A percentile compares a stretch with the other conserved stretches of the same genome.
Evolutionary conservation across 306 rosid genomes (phyloP).

Genomic region (Inga oerstediana): DNA sequence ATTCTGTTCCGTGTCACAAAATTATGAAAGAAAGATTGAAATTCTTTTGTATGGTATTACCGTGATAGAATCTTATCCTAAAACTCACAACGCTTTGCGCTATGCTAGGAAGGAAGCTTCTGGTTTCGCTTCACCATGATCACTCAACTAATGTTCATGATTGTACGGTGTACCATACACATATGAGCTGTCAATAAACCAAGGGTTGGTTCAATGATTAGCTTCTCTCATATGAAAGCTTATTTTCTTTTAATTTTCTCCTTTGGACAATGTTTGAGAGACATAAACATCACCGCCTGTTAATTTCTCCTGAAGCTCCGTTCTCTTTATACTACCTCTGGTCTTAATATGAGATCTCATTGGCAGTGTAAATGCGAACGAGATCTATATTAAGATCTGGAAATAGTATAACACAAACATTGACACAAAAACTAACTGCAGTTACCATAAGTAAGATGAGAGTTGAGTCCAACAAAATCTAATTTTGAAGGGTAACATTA

Average conservation of each 20-base stretch:
- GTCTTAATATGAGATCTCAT: no score
- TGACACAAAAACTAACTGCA: not conserved
- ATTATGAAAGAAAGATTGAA: not conserved
- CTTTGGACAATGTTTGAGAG: not conserved
- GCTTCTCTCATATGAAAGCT: not conserved
- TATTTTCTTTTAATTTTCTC: not conserved
- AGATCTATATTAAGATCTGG: no score
- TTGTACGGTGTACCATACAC: not conserved
- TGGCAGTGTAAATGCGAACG: no score
- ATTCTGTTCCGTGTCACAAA: not conserved
- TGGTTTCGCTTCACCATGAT: not conserved
- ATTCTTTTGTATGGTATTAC: not conserved
- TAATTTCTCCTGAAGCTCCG: not conserved
- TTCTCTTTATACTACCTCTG: not conserved
- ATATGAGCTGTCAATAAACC: conserved; percentile 17
- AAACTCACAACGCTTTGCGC: not conserved
- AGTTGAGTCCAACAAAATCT: not conserved
- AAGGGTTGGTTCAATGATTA: not conserved
- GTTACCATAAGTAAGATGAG: not conserved
- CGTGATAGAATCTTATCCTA: not conserved
- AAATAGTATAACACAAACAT: not conserved
- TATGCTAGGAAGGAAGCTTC: not conserved
- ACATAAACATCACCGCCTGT: not conserved
- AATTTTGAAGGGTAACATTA: not conserved
- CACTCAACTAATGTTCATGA: not conserved